Percentiles rank a stretch among this genome's conserved stretches.
phyloP scores from a whole-genome alignment of 2,329 filamentous ascomycete genomes.

The Sarocladium oryzae region DNA sequence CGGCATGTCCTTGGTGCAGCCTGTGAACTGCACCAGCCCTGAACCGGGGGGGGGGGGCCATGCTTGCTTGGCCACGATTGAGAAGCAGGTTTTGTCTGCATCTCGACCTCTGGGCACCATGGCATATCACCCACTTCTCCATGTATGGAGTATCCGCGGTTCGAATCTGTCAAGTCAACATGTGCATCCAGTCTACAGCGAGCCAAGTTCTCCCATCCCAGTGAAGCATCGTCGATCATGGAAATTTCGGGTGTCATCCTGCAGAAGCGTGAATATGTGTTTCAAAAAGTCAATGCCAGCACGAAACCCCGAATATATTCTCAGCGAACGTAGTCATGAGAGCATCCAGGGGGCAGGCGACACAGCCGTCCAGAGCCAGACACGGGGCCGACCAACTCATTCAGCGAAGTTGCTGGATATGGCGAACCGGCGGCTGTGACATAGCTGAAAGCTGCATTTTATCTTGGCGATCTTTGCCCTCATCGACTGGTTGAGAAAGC shows the following conservation, averaged over 20 bases:
- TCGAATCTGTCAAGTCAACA: not conserved
- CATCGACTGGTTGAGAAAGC: not conserved
- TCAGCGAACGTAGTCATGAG: too few species aligned
- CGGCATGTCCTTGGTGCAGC: not conserved
- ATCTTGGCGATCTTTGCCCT: not conserved
- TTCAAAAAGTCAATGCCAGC: too few species aligned
- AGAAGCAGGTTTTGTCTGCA: not conserved
- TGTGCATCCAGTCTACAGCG: not conserved
- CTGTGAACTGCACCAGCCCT: not conserved
- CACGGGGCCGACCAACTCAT: too few species aligned
- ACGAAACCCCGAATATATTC: too few species aligned
- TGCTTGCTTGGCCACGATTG: too few species aligned
- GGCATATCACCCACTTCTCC: conserved; percentile 5
- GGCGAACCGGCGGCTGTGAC: not conserved
- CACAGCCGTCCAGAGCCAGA: too few species aligned
- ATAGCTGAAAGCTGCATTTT: not conserved
- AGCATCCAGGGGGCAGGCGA: too few species aligned
- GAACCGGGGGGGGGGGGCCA: too few species aligned
- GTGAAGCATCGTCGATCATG: not conserved
- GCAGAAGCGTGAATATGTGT: too few species aligned
- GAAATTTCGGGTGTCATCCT: too few species aligned
- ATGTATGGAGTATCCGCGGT: not conserved
- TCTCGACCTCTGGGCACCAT: not conserved
- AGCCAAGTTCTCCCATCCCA: not conserved
- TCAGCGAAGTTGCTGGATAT: too few species aligned